These are phyloP conservation scores for Coemansia sp. DNA, from an alignment of 192 early-diverging fungal genomes.

Conservation along the genomic window DNA sequence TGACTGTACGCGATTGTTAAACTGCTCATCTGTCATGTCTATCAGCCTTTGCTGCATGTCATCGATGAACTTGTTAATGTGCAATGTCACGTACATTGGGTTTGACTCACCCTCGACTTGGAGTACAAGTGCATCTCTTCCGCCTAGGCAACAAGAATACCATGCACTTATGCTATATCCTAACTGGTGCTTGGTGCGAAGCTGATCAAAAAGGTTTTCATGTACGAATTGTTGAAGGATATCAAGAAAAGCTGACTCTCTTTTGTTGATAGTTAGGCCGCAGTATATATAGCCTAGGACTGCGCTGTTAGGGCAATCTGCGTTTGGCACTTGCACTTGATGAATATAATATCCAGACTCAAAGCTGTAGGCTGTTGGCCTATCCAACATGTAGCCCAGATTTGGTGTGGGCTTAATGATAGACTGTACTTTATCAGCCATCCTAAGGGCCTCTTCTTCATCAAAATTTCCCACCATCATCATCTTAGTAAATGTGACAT, in stretches of 20 bases:
- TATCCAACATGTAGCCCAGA: slow-evolving; percentile 81
- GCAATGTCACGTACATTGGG: slow-evolving; percentile 73
- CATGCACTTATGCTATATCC: slow-evolving; percentile 57
- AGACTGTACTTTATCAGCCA: slow-evolving; percentile 7
- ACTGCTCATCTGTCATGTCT: slow-evolving; percentile 48
- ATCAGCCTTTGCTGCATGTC: slow-evolving; percentile 38
- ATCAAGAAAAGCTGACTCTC: slow-evolving; percentile 27
- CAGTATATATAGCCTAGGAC: background rate
- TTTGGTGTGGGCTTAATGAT: slow-evolving; percentile 9
- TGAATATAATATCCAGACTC: slow-evolving; percentile 66
- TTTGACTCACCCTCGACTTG: slow-evolving; percentile 72
- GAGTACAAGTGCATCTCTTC: background rate
- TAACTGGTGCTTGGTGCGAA: slow-evolving; percentile 88
- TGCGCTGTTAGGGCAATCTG: background rate
- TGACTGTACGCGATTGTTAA: slow-evolving; percentile 62
- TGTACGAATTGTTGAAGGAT: slow-evolving; percentile 75
- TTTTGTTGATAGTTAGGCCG: background rate
- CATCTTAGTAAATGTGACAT: slow-evolving; percentile 20
- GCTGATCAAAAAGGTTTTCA: slow-evolving; percentile 84
- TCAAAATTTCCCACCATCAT: background rate
- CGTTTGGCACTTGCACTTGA: background rate
- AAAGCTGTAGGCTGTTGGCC: slow-evolving; percentile 81
- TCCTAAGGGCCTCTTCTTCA: background rate
- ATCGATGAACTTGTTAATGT: slow-evolving; percentile 79
- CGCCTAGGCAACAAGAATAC: background rate